Evolutionary conservation across 352 stramenopile genomes (phyloP), one percentile per base, ranked within the genome.

Genomic region (Phytophthora fragariae): DNA sequence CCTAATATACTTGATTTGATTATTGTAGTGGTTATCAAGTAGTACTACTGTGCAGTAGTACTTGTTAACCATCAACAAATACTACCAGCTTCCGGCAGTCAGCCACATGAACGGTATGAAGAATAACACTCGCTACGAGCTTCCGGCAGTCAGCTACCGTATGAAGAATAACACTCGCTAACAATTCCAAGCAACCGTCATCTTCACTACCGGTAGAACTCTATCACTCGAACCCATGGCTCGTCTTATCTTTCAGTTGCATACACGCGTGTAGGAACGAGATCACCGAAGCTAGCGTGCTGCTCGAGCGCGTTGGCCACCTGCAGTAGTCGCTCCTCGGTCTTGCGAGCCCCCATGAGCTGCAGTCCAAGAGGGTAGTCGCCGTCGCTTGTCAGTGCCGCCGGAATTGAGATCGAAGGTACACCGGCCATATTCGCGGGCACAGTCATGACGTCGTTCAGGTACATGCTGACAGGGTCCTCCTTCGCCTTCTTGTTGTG

Each of bases 401-500:
- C 81, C 2, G 92, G 92, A 21, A 98, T 57, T 2, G 92, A 97
- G 14, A 98, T 79, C 6, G 92, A 82, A 24, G 94, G 94, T 1
- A 98, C 57, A 7, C 93, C 91, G 0, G 93, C 93, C 59, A 98
- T 83, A 63, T 92, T 98, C 2, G 90, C 88, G 9, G 93, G 90
- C 24, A 98, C 92, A 2, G 93, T 98, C 82, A 98, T 97, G 24
- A 98, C 89, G 65, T 98, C 94, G 70, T 97, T 98, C 49, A 97
- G 71, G 65, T 97, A 98, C 86, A 95, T 94, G 11, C 71, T 80
- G 15, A 97, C 83, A 0, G 89, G 90, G 52, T 97, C 90, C 24
- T 87, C 84, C 55, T 85, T 81, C 11, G 73, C 65, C 56, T 87
- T 81, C 29, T 85, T 82, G 71, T 82, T 84, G 46, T 87, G 68